These are phyloP conservation scores for Fusarium sp. DNA, from an alignment of 2,329 filamentous ascomycete genomes.

Conservation along the genomic window DNA sequence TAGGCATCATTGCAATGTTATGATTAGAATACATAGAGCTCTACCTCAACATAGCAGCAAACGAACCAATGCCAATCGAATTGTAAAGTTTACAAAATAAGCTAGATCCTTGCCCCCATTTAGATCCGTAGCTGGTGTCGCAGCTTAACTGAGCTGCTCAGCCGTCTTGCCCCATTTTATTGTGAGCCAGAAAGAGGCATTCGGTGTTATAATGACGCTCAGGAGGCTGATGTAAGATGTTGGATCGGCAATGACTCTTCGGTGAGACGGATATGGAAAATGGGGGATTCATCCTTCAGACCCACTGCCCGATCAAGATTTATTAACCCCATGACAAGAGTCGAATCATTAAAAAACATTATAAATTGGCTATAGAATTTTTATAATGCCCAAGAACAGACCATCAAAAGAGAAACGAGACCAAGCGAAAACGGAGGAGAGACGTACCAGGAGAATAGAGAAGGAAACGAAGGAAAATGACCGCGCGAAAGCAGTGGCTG, in stretches of 20 bases:
- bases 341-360: rapidly evolving
- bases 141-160: rapidly evolving
- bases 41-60: not conserved
- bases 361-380: rapidly evolving
- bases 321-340: rapidly evolving
- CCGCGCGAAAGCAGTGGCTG: not conserved
- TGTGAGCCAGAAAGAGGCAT: rapidly evolving
- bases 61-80: not conserved
- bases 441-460: not conserved
- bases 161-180: rapidly evolving
- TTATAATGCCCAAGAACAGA: not conserved
- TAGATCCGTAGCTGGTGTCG: rapidly evolving
- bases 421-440: not conserved
- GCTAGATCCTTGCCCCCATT: too few relatives aligned
- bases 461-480: not conserved
- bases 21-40: not conserved
- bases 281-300: not conserved
- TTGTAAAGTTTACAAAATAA: rapidly evolving
- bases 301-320: not conserved
- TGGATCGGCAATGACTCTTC: not conserved
- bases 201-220: rapidly evolving
- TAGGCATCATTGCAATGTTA: rapidly evolving
- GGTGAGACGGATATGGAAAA: not conserved
- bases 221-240: not conserved
- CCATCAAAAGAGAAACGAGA: not conserved